These are phyloP conservation scores for Oryza australiensis DNA, from an alignment of 176 grass and related monocot species.

Conservation along the genomic window DNA sequence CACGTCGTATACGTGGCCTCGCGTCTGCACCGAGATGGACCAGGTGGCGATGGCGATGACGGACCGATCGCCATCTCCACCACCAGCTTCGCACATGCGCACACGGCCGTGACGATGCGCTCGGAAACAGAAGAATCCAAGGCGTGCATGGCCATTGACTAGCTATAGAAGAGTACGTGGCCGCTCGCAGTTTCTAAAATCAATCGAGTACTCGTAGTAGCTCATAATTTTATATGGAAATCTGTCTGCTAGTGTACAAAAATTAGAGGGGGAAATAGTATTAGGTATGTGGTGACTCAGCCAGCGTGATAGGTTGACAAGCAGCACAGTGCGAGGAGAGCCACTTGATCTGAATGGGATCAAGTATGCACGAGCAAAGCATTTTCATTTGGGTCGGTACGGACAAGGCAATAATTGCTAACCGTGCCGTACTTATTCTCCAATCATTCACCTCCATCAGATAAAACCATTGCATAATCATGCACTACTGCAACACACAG, in stretches of 20 bases:
- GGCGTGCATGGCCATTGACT: conserved; percentile 6
- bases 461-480: not conserved
- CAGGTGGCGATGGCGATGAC: conserved; percentile 22
- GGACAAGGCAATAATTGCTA: conserved; percentile 37
- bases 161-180: not conserved
- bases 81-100: conserved; percentile 33
- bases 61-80: no score
- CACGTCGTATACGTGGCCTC: not conserved
- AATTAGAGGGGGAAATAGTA: not conserved
- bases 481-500: not conserved
- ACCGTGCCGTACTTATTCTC: conserved; percentile 38
- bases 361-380: conserved; percentile 3
- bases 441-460: conserved; percentile 40
- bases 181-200: not conserved
- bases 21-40: not conserved
- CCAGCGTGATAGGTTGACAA: conserved; percentile 1
- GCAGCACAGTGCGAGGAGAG: conserved; percentile 11
- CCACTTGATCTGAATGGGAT: conserved; percentile 8
- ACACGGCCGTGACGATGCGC: not conserved
- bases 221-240: not conserved
- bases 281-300: not conserved
- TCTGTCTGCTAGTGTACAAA: not conserved
- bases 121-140: conserved; percentile 38
- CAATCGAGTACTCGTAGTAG: not conserved
- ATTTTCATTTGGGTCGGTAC: conserved; percentile 22